Base-by-base conservation (phyloP, 1,284 basidiomycete genomes). In the Dichomitus squalens region DNA sequence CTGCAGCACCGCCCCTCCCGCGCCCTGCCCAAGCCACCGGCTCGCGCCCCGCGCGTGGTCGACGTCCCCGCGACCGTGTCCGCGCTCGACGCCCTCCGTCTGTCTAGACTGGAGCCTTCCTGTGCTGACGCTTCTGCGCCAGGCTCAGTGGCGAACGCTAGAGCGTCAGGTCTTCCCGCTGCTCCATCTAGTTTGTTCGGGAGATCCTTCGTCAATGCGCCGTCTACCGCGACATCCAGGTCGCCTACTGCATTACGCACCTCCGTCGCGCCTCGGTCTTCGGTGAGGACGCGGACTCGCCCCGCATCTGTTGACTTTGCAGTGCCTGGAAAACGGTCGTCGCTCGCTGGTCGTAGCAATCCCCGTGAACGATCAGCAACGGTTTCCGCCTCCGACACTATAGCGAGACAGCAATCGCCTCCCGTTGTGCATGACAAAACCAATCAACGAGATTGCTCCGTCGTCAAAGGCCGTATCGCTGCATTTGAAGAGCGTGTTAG, bases 381-480 rank as follows among this genome's bases (percentile, higher is more conserved):
- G 29, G 29, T 31, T 18, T 46, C 43, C 5, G 29, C 43, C 18
- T 33, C 29, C 8, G 27, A 16, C 16, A 14, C 41, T 8, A 44
- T 16, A n/a, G 2, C 18, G 16, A 29, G n/a, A 21, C 39, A 49
- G 8, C 60, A 56, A 18, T 59, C 58, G 2, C 52, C 50, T 3
- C 48, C 43, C 9, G 58, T 38, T 7, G 29, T 62, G 23, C 54
- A n/a, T n/a, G n/a, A n/a, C 11, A 23, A 36, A 20, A 53, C 51
- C 1, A 59, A 57, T 11, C 41, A 53, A 29, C 63, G 64, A 3
- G 49, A 56, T 2, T 40, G 31, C 29, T 59, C 63, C n/a, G 51
- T 55, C 1, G 66, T 70, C 20, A 51, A 58, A 43, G 61, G 63
- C 3, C 63, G 66, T 9, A 67, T 70, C 25, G 66, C 66, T 9